Conservation (phyloP, 148 eudicot species). For the Silene uniflora region DNA sequence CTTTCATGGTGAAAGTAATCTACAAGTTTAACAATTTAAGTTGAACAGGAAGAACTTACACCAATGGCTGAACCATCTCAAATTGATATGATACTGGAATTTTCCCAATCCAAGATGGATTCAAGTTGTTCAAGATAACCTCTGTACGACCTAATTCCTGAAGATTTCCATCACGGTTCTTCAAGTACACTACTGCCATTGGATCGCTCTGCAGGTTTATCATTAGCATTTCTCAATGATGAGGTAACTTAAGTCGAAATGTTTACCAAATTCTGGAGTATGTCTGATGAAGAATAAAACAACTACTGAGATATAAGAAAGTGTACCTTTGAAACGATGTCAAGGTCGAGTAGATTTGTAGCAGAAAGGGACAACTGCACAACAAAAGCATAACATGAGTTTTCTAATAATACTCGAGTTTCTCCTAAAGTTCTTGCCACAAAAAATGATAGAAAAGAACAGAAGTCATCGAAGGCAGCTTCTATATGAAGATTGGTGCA, state of each 20-base stretch:
- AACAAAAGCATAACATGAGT: slow-evolving; percentile 19
- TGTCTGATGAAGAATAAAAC: background rate
- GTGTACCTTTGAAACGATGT: slow-evolving; percentile 69
- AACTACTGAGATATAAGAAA: slow-evolving; percentile 1
- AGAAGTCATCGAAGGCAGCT: background rate
- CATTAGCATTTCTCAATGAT: background rate
- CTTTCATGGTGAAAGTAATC: background rate
- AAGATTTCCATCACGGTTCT: slow-evolving; percentile 60
- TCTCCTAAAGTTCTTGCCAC: background rate
- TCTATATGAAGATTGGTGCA: too few relatives aligned
- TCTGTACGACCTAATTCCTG: slow-evolving; percentile 96
- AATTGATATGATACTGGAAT: slow-evolving; percentile 66
- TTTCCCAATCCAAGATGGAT: slow-evolving; percentile 81
- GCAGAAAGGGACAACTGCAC: slow-evolving; percentile 84
- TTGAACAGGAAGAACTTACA: slow-evolving; percentile 40
- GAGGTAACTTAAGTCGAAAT: background rate
- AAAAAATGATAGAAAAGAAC: background rate
- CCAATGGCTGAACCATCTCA: slow-evolving; percentile 74
- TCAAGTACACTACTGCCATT: slow-evolving; percentile 77
- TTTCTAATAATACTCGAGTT: background rate
- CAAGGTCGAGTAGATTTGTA: slow-evolving; percentile 61
- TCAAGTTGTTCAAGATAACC: slow-evolving; percentile 74
- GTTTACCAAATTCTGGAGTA: too few relatives aligned
- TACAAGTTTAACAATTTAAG: background rate
- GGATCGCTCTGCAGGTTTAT: slow-evolving; percentile 77